A percentile compares a stretch with the other conserved stretches of the same genome.
phyloP scores from a whole-genome alignment of 163 green algal genomes.

The Picocystis sp. region DNA sequence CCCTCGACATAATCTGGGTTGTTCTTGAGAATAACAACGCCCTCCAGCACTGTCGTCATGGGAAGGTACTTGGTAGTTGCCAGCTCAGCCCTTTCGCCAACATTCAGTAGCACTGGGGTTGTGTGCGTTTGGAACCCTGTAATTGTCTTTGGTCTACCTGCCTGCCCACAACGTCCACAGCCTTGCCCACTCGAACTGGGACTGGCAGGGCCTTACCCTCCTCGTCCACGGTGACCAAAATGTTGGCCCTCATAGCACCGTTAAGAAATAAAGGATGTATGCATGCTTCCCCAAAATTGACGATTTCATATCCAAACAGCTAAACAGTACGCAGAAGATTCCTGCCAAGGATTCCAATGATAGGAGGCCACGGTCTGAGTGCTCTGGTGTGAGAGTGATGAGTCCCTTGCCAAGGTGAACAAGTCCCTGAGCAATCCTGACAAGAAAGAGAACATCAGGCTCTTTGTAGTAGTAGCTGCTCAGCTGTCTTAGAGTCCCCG shows the following conservation, averaged over 20 bases:
- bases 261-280: conserved; percentile 82
- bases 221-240: conserved; percentile 85
- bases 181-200: conserved; percentile 66
- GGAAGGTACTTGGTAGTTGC: conserved; percentile 89
- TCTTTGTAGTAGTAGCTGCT: conserved; percentile 95
- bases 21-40: conserved; percentile 75
- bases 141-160: conserved; percentile 90
- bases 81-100: conserved; percentile 85
- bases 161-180: conserved; percentile 91
- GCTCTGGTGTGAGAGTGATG: conserved; percentile 75
- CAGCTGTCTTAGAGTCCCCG: conserved; percentile 74
- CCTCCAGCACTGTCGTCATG: conserved; percentile 65
- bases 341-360: conserved; percentile 47
- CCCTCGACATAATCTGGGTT: conserved; percentile 89
- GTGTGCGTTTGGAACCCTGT: conserved; percentile 90
- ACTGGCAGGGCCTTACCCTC: conserved; percentile 66
- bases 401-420: conserved; percentile 95
- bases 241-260: conserved; percentile 79
- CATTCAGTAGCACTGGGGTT: conserved; percentile 84
- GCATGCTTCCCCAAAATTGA: conserved; percentile 69
- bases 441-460: conserved; percentile 71
- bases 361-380: conserved; percentile 69
- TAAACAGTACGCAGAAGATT: conserved; percentile 58
- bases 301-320: conserved; percentile 56
- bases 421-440: conserved; percentile 67